Conservation (phyloP, 2,329 filamentous ascomycete genomes). For the Corinectria fuckeliana region DNA sequence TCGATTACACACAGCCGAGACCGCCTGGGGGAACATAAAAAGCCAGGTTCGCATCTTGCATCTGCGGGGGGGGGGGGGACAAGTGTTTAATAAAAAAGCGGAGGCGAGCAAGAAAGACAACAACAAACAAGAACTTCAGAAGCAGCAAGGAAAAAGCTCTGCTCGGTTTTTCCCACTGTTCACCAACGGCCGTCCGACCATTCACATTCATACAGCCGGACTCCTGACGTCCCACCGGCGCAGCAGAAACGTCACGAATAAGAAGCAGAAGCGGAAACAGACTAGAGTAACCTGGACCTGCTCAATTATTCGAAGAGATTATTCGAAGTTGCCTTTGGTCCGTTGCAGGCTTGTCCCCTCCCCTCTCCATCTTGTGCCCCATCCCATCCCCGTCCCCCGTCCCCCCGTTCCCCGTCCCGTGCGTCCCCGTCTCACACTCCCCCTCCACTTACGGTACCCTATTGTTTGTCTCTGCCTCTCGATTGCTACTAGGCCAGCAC, state of each 20-base stretch:
- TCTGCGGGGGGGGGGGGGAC: conserved; percentile 4
- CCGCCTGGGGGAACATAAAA: conserved; percentile 15
- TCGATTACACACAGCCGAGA: conserved; percentile 10
- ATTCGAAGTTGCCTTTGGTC: conserved; percentile 33
- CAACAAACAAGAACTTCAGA: not conserved
- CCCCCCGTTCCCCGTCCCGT: conserved; percentile 11
- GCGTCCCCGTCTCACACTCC: conserved; percentile 1
- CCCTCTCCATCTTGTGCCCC: conserved; percentile 2
- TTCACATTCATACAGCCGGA: too few species aligned
- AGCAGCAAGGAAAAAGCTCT: not conserved
- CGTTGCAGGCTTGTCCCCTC: conserved; percentile 33
- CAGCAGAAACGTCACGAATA: conserved; percentile 12
- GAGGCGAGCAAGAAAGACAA: not conserved
- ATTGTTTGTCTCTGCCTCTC: not conserved
- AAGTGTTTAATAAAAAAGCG: not conserved
- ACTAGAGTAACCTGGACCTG: conserved; percentile 16
- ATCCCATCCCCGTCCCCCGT: conserved; percentile 7
- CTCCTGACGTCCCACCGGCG: conserved; percentile 9
- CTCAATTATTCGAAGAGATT: conserved; percentile 12
- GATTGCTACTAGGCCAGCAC: not conserved
- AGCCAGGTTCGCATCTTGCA: conserved; percentile 19
- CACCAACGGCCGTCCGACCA: too few species aligned
- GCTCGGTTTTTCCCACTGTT: not conserved
- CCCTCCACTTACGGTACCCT: too few species aligned
- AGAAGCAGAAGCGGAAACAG: conserved; percentile 17